Evolutionary conservation across 2,329 filamentous ascomycete species (phyloP).

Genomic region (Exophiala lecanii-corni): DNA sequence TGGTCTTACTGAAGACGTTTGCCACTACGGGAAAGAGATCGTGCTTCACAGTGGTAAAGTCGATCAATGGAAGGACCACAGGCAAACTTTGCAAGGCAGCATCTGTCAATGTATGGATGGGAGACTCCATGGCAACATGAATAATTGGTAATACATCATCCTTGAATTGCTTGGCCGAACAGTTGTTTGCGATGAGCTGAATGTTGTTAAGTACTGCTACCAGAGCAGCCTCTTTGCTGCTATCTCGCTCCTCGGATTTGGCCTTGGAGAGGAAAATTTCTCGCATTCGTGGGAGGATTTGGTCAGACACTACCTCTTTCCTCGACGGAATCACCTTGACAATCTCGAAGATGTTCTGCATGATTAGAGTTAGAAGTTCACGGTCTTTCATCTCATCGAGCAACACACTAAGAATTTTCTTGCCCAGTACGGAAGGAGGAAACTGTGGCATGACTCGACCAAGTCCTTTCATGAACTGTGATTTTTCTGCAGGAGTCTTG

Average conservation of each 20-base stretch:
- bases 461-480: constrained; percentile 83
- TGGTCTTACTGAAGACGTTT: constrained; percentile 85
- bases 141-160: constrained; percentile 90
- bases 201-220: constrained; percentile 90
- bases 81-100: constrained; percentile 74
- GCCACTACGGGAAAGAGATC: constrained; percentile 93
- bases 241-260: constrained; percentile 65
- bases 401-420: constrained; percentile 83
- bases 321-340: constrained; percentile 72
- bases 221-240: constrained; percentile 78
- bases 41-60: constrained; percentile 96
- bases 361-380: constrained; percentile 75
- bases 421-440: constrained; percentile 87
- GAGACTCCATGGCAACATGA: constrained; percentile 75
- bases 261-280: constrained; percentile 68
- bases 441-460: constrained; percentile 86
- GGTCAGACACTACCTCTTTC: constrained; percentile 75
- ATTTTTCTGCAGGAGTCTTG: constrained; percentile 87
- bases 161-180: constrained; percentile 87
- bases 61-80: constrained; percentile 76
- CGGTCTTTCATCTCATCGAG: constrained; percentile 92
- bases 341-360: constrained; percentile 91
- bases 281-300: constrained; percentile 76
- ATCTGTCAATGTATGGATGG: constrained; percentile 85
- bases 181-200: constrained; percentile 69